Conservation (phyloP, 768 basidiomycete species). For the Auricularia cornea region DNA sequence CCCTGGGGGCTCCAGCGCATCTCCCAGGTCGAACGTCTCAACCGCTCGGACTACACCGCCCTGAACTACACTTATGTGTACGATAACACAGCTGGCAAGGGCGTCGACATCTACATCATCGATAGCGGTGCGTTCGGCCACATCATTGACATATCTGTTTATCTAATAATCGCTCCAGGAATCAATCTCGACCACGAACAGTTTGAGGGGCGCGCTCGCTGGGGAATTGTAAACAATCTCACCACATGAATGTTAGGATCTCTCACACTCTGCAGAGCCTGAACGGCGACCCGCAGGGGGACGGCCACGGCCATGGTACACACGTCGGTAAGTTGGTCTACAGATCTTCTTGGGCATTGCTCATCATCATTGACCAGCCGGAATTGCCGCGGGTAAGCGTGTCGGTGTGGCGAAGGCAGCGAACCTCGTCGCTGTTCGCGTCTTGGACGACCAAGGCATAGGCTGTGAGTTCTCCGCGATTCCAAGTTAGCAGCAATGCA, state of each 20-base stretch:
- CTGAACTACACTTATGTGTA: slow-evolving; percentile 22
- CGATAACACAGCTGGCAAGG: neutral
- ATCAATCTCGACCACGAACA: slow-evolving; percentile 15
- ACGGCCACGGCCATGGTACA: slow-evolving; percentile 31
- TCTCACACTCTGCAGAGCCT: no score
- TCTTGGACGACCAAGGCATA: slow-evolving; percentile 18
- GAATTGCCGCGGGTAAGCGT: slow-evolving; percentile 86
- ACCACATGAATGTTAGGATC: no score
- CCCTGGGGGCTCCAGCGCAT: slow-evolving; percentile 5
- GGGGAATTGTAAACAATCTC: slow-evolving; percentile 33
- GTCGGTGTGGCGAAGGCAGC: slow-evolving; percentile 97
- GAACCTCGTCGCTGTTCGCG: slow-evolving; percentile 64
- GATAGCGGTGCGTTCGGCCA: neutral
- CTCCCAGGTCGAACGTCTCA: neutral
- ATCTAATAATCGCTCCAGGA: neutral
- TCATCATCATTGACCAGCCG: slow-evolving; percentile 54
- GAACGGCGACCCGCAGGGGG: slow-evolving; percentile 14
- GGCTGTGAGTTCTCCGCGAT: slow-evolving; percentile 16
- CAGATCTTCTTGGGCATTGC: no score
- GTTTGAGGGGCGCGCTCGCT: slow-evolving; percentile 36
- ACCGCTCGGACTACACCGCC: neutral
- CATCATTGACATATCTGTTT: neutral
- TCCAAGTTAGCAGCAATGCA: neutral
- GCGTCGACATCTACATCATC: slow-evolving; percentile 6
- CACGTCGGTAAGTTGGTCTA: slow-evolving; percentile 15